Evolutionary conservation across 306 rosid genomes (phyloP), one percentile per base, ranked within the genome.

Genomic region (Parietaria judaica): DNA sequence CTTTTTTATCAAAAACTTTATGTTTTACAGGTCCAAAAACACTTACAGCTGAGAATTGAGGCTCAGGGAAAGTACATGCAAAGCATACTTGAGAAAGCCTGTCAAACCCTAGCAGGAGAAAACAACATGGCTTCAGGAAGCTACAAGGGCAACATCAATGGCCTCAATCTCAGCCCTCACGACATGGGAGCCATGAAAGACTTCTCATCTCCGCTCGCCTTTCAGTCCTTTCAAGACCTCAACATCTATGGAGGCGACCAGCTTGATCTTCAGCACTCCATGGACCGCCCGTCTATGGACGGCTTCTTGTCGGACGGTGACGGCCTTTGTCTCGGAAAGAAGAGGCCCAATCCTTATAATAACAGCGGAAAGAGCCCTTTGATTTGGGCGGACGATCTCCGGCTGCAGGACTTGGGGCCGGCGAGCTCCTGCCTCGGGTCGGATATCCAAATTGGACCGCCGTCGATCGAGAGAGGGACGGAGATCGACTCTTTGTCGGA

Each of bases 21-120:
- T 54, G 38, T 14, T 54, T 48, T 73, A 73, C 78, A 92, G 98
- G 96, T 92, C 14, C 99, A 94, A 47, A 88, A 82, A 67, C 99
- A 86, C 54, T 96, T 94, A 64, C 99, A 94, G 67, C 72, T 94
- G 74, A 86, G 99, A 74, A 94, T 94, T 15, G 99, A 94, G 66
- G 97, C 99, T 58, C 99, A 94, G 81, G 99, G 99, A 39, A 94
- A 94, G 76, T 94, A 94, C 90, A 94, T 94, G 99, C 97, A 94
- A 57, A 88, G 99, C 64, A 94, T 88, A 81, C 71, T 94, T 68
- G 99, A 94, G 78, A 94, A 94, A 66, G 99, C 99, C 50, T 94
- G 89, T 70, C 95, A 94, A 86, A 94, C 99, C 55, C 99, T 94
- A 23, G 95, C 99, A 2, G 97, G 97, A 0, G 97, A 94, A 73